Base-by-base conservation (phyloP, 2,329 filamentous ascomycete species). In the Arthroderma uncinatum region DNA sequence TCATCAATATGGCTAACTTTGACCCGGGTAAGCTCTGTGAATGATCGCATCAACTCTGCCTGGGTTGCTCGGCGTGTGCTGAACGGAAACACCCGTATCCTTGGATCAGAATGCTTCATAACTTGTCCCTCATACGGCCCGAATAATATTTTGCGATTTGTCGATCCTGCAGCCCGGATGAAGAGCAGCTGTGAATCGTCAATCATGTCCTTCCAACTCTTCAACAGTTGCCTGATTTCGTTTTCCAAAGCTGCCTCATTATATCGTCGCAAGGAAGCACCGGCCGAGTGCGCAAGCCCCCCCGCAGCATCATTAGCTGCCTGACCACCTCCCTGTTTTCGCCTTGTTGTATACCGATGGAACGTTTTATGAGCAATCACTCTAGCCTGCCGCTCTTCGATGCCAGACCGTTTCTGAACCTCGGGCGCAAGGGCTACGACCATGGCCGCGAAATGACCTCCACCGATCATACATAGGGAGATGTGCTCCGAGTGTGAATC, bases 381-480 rank as follows among this genome's bases (percentile, higher is more conserved):
- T 0, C 86, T 86, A 4, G 92, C 89, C 66, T 95, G 87, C 55
- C 89, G 81, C 62, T 94, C 90, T 67, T 95, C 81, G 1, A 86
- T 78, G 14, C 79, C 75, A 10, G 81, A 77, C 55, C 82, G 82
- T 68, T 88, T 92, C 37, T 82, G 81, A 55, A 86, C 77, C 61
- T 90, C 87, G 0, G 93, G 91, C 0, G 89, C 83, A 2, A 97
- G 79, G 0, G 90, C 90, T 9, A 98, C 87, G 9, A 97, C 79
- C 91, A 97, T 97, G 54, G 88, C 93, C 0, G 93, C 93, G 68
- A 98, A 98, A 70, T 98, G 93, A 0, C 93, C 93, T 59, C 93
- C 93, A 23, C 93, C 93, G 54, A 98, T 95, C 93, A 98, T 98
- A 72, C 91, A 97, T 52, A 98, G 80, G 68, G 98, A 97, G 53